These are phyloP conservation scores for Trichoderma asperelloides DNA, from an alignment of 495 filamentous ascomycete genomes.

Conservation along the genomic window DNA sequence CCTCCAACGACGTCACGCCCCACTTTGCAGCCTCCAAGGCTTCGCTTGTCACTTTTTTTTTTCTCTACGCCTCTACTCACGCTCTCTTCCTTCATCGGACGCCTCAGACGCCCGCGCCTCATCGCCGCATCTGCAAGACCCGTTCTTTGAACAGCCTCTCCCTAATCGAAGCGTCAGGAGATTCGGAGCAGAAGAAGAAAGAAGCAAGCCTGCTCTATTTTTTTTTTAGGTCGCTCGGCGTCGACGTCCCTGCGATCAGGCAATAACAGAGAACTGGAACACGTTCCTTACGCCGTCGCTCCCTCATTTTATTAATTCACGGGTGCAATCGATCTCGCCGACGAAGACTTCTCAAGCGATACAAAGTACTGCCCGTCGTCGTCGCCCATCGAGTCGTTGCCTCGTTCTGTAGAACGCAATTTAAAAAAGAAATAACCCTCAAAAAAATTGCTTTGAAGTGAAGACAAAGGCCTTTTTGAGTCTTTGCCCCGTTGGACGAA, in stretches of 20 bases:
- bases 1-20: conserved; percentile 12
- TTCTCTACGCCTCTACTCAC: conserved; percentile 11
- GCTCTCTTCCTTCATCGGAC: conserved; percentile 6
- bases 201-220: not conserved
- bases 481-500: conserved; percentile 15
- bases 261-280: conserved; percentile 10
- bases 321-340: conserved; percentile 16
- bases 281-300: conserved; percentile 12
- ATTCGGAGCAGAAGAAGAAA: not conserved
- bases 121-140: not conserved
- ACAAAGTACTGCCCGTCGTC: conserved; percentile 9
- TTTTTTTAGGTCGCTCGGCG: not conserved
- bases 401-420: conserved; percentile 5
- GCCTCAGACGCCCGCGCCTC: conserved; percentile 1
- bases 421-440: not conserved
- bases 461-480: conserved; percentile 10
- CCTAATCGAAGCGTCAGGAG: not conserved
- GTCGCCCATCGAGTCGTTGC: conserved; percentile 9
- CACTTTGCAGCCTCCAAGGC: conserved; percentile 1
- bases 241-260: conserved; percentile 10
- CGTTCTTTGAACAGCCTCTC: conserved; percentile 7
- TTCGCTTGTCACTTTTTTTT: conserved; percentile 12
- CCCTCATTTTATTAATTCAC: not conserved
- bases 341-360: conserved; percentile 23
- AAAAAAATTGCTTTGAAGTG: conserved; percentile 9